Percentiles rank a stretch among this genome's conserved stretches.
These are phyloP conservation scores for Scedosporium apiospermum DNA, from an alignment of 2,329 filamentous ascomycete species.

Conservation along the genomic window DNA sequence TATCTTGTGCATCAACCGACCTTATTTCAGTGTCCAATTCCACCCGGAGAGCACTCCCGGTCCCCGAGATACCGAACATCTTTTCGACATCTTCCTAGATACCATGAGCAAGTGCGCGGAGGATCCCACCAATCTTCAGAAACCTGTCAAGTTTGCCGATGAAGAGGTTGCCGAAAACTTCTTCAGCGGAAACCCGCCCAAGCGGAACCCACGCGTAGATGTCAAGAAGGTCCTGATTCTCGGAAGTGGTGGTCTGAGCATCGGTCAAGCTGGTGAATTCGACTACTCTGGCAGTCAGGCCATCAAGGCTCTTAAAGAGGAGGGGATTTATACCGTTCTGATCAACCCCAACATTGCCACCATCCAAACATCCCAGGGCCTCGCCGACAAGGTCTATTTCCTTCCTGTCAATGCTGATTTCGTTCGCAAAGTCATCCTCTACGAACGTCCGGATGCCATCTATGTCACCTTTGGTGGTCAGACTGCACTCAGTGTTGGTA, in stretches of 20 bases:
- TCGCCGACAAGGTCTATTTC: constrained; percentile 99
- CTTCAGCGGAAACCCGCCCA: constrained; percentile 27
- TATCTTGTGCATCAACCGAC: constrained; percentile 75
- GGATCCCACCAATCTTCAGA: constrained; percentile 55
- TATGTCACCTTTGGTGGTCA: constrained; percentile 98
- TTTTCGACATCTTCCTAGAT: constrained; percentile 94
- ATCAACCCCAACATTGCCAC: constrained; percentile 99
- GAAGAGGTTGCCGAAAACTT: constrained; percentile 68
- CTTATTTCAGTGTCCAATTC: constrained; percentile 99
- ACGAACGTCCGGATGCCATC: constrained; percentile 91
- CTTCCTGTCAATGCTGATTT: constrained; percentile 94
- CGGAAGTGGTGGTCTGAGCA: constrained; percentile 89
- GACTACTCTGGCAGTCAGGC: constrained; percentile 98
- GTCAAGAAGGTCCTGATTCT: constrained; percentile 94
- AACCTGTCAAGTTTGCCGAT: constrained; percentile 79
- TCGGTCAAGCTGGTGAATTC: constrained; percentile 96
- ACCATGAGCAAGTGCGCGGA: constrained; percentile 65
- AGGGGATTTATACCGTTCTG: constrained; percentile 93
- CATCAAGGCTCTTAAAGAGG: constrained; percentile 96
- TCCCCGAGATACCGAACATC: constrained; percentile 87
- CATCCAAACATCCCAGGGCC: constrained; percentile 94
- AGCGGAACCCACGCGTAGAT: constrained; percentile 64
- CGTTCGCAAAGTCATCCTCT: constrained; percentile 92
- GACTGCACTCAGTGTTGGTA: constrained; percentile 92
- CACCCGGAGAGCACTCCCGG: constrained; percentile 96